Base-by-base conservation (phyloP, 345 rosid genomes). In the Salix dunnii region DNA sequence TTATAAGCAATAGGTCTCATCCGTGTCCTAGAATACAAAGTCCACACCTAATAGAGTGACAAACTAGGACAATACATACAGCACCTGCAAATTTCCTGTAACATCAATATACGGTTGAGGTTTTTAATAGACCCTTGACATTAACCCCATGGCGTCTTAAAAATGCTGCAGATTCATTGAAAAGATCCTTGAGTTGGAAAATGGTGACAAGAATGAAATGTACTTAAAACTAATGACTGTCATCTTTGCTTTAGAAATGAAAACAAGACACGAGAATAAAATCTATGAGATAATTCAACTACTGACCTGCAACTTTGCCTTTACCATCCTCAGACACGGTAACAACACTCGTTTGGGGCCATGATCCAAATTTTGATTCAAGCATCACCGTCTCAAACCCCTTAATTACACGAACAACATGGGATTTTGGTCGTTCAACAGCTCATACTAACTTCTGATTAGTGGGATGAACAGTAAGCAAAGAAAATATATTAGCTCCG, bases 291-390 rank as follows among this genome's bases (percentile, higher is more conserved):
- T 21, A 75, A 35, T 58, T 33, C 68, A 28, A 75, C 62, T 70
- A 67, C 84, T 69, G 49, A 96, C 99, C 98, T 77, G 99, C 99
- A 78, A 96, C 98, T 86, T 94, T 94, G 87, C 99, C 97, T 86
- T 96, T 89, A 77, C 99, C 99, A 83, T 94, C 98, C 86, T 89
- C 94, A 6, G 98, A 87, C 49, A 92, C 97, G 33, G 97, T 77
- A 71, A 79, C 90, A 46, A 86, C 83, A 82, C 83, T 78, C 43
- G 86, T 76, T 81, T 84, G 81, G 17, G 98, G 97, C 99, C 99
- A 96, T 51, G 93, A 88, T 71, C 88, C 94, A 86, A 96, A 96
- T 86, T 91, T 94, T 2, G 92, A 92, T 75, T 92, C 84, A 80
- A 96, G 92, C 86, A 86, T 85, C 71, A 96, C 97, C 0, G 99